Percentiles rank a stretch among this genome's conserved stretches.
Evolutionary conservation across 2,329 filamentous ascomycete species (phyloP).

Genomic region (Monosporascus sp.): DNA sequence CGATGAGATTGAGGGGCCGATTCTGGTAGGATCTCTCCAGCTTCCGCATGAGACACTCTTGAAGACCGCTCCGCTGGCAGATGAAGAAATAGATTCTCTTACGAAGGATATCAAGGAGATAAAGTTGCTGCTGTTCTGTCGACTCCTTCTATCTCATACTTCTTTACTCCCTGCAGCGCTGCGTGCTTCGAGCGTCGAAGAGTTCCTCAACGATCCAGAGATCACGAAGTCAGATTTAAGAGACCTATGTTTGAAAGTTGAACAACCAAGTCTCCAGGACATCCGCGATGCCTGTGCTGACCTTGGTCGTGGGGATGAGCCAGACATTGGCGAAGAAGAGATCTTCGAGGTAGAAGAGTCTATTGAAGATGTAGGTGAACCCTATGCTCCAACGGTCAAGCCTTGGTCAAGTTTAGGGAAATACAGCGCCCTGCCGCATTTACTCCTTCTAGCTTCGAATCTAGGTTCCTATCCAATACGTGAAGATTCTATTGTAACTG

Average conservation of each 20-base stretch:
- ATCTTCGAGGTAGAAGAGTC: conserved; percentile 22
- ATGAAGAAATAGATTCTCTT: conserved; percentile 37
- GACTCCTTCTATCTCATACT: conserved; percentile 39
- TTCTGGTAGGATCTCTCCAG: conserved; percentile 28
- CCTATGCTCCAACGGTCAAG: too few relatives aligned
- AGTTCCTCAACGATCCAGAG: conserved; percentile 37
- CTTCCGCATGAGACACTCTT: conserved; percentile 22
- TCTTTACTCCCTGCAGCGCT: conserved; percentile 40
- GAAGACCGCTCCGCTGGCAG: conserved; percentile 33
- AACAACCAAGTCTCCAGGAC: conserved; percentile 42
- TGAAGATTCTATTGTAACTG: not conserved
- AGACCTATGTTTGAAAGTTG: conserved; percentile 42
- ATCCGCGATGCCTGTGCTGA: conserved; percentile 47
- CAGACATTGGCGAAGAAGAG: conserved; percentile 25
- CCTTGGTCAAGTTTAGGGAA: not conserved
- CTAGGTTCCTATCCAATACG: too few relatives aligned
- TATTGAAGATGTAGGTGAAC: conserved; percentile 14
- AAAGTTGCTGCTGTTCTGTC: conserved; percentile 43
- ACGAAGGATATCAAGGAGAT: conserved; percentile 42
- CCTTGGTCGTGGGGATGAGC: conserved; percentile 33
- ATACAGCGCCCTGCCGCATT: not conserved
- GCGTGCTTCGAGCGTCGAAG: conserved; percentile 36
- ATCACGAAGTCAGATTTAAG: conserved; percentile 37
- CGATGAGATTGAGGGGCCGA: conserved; percentile 24
- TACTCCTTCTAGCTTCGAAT: not conserved